Percentiles rank a stretch among this genome's conserved stretches.
phyloP scores from a whole-genome alignment of 257 asterid species.

The Striga asiatica region DNA sequence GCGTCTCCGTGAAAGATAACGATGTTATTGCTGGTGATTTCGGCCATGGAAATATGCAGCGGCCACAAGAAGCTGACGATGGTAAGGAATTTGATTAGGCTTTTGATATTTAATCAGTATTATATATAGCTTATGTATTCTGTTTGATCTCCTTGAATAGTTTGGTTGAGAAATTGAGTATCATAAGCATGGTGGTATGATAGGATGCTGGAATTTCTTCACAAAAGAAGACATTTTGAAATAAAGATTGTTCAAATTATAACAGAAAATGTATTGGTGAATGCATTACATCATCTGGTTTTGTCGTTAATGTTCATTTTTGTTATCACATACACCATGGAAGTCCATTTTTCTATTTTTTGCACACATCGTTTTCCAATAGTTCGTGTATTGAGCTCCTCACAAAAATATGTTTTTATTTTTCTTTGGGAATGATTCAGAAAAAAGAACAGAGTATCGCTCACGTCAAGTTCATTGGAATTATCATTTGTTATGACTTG shows the following conservation, averaged over 20 bases:
- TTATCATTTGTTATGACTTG: neutral
- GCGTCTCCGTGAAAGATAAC: slow-evolving; percentile 10
- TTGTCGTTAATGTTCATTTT: neutral
- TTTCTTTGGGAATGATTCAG: too few species aligned
- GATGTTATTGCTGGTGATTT: slow-evolving; percentile 23
- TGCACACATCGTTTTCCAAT: too few species aligned
- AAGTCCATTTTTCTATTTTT: too few species aligned
- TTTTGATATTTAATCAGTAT: neutral
- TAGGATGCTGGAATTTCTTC: neutral
- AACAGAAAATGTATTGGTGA: too few species aligned
- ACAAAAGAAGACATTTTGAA: neutral
- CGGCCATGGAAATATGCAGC: slow-evolving; percentile 19
- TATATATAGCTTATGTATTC: neutral
- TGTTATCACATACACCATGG: neutral
- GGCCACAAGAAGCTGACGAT: slow-evolving; percentile 29
- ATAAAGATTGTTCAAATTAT: neutral
- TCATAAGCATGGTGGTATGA: neutral
- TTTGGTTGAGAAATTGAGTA: neutral
- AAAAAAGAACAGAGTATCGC: too few species aligned
- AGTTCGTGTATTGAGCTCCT: too few species aligned
- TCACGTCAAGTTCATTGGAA: too few species aligned
- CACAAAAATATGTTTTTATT: too few species aligned
- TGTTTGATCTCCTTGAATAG: neutral
- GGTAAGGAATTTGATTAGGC: slow-evolving; percentile 19
- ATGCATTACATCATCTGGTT: neutral